Base-by-base conservation (phyloP, 345 rosid species). In the Microcos paniculata region DNA sequence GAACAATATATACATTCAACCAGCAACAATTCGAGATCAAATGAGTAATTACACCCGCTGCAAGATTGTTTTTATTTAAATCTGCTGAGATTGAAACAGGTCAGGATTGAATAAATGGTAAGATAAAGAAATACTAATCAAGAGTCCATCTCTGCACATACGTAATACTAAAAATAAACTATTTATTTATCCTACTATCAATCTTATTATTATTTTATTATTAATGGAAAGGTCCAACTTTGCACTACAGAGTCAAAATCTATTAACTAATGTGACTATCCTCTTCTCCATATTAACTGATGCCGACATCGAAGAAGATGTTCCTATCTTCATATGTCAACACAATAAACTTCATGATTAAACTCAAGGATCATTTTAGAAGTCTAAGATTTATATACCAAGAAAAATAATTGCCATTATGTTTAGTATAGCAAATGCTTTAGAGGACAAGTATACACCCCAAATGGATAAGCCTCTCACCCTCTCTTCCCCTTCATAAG, bases 1-100 rank as follows among this genome's bases (percentile, higher is more conserved):
- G 89, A 80, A 86, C 89, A 8, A 83, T 77, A 80, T 89, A 90
- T 81, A 88, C 72, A 81, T 90, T 90, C 79, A 84, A 82, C 97
- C 98, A 90, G 76, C 84, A 78, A 82, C 85, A 92, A 19, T 84
- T 49, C 70, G 52, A 51, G 71, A 88, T 66, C 49, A 94, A 84
- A 30, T 52, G 45, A 74, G 18, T 53, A 66, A 90, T 82, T 31
- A 83, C 76, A 62, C 87, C 86, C 84, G 77, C 67, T 8, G 97
- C 96, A 81, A 71, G 71, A 74, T 71, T 84, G 73, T 88, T 90
- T 81, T 92, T 94, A 26, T 73, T 65, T 19, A 83, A 84, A 80
- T 92, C 94, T 92, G 88, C 52, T 49, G n/a, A 59, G 8, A 30
- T 30, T 15, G 46, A 74, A 59, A 30, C 0, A 45, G 65, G 4